phyloP scores from a whole-genome alignment of 2,329 filamentous ascomycete species.

The Talaromyces marneffei region DNA sequence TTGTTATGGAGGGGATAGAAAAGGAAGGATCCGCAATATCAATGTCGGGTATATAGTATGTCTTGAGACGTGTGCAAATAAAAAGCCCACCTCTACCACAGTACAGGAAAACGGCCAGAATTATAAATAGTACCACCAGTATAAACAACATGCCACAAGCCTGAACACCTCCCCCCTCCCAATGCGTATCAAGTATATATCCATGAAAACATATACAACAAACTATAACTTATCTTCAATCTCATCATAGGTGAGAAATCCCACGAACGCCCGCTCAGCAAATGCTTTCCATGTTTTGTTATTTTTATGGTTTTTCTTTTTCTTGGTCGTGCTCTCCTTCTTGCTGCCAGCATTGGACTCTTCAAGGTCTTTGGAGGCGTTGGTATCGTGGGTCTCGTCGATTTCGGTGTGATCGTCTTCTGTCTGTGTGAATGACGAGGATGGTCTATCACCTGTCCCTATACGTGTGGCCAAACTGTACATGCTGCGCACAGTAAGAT shows the following conservation, averaged over 20 bases:
- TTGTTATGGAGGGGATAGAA: background rate
- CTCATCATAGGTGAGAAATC: constrained; percentile 61
- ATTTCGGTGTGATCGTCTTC: background rate
- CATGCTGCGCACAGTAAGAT: constrained; percentile 78
- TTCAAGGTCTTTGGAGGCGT: constrained; percentile 12
- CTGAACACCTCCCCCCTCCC: background rate
- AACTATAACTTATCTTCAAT: constrained; percentile 40
- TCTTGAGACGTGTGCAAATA: background rate
- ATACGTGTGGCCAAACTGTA: constrained; percentile 76
- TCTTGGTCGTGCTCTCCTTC: constrained; percentile 45
- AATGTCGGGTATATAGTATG: background rate
- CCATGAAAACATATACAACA: background rate
- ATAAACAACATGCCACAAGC: background rate
- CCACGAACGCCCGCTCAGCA: constrained; percentile 71
- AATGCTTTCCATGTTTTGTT: constrained; percentile 75
- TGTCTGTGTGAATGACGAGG: background rate
- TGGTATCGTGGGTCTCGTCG: background rate
- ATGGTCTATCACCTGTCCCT: constrained; percentile 41
- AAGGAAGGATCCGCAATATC: background rate
- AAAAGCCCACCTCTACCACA: background rate
- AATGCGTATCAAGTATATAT: background rate
- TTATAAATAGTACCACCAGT: background rate
- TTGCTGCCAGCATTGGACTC: constrained; percentile 36
- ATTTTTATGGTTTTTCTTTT: constrained; percentile 41
- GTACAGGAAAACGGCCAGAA: background rate